These are phyloP conservation scores for Phaeosphaeria sp. DNA, from an alignment of 2,329 filamentous ascomycete species.

Conservation along the genomic window DNA sequence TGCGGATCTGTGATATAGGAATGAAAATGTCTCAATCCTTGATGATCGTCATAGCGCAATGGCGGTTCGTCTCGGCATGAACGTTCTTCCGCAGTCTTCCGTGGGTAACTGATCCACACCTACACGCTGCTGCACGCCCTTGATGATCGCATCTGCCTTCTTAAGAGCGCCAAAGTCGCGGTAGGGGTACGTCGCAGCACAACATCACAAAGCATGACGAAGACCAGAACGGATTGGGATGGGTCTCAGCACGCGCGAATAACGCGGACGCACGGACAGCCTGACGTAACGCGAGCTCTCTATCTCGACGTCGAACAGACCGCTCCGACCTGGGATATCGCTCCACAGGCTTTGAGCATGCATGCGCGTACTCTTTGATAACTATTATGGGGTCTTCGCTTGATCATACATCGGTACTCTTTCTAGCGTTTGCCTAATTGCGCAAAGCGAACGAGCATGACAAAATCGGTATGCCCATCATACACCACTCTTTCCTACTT, in stretches of 20 bases:
- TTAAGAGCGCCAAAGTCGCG: neutral
- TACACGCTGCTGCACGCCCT: neutral
- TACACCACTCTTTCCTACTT: too few relatives aligned
- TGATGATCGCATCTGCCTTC: neutral
- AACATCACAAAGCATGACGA: neutral
- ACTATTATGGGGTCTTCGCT: too few relatives aligned
- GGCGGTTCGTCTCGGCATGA: constrained; percentile 4
- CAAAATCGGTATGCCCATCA: too few relatives aligned
- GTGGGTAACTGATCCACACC: neutral
- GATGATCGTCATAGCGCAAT: constrained; percentile 6
- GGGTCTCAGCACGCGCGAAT: neutral
- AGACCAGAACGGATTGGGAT: neutral
- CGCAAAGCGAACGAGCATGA: too few relatives aligned
- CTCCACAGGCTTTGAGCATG: too few relatives aligned
- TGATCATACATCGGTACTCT: too few relatives aligned
- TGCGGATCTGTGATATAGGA: neutral
- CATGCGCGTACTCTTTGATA: too few relatives aligned
- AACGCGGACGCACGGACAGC: neutral
- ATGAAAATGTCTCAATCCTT: neutral
- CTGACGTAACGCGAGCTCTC: neutral
- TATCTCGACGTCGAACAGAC: neutral
- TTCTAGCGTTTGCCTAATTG: too few relatives aligned
- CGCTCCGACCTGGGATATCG: too few relatives aligned
- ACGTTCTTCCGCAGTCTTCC: constrained; percentile 3
- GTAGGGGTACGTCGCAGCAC: neutral